Percentiles rank a stretch among this genome's conserved stretches.
These are phyloP conservation scores for Vanilla planifolia DNA, from an alignment of 106 monocot genomes.

Conservation along the genomic window DNA sequence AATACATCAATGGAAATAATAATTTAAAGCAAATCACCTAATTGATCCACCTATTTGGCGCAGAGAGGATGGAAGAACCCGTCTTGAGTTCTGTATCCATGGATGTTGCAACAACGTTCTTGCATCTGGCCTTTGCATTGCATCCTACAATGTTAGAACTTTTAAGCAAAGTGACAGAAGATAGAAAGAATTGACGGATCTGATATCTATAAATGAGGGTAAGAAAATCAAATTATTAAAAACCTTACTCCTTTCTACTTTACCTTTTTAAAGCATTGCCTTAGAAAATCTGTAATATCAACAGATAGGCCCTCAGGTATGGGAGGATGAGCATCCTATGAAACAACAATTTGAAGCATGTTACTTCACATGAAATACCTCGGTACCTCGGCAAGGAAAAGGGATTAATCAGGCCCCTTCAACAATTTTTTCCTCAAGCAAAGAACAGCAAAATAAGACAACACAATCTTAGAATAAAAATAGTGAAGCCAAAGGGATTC, in stretches of 20 bases:
- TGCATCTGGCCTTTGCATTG: slow-evolving; percentile 20
- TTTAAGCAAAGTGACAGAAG: background rate
- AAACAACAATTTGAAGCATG: background rate
- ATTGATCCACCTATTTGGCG: slow-evolving; percentile 5
- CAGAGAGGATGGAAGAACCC: slow-evolving; percentile 21
- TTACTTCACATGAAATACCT: background rate
- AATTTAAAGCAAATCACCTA: background rate
- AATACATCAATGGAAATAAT: background rate
- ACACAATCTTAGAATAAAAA: too few relatives aligned
- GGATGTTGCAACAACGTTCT: slow-evolving; percentile 12
- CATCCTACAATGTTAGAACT: slow-evolving; percentile 8
- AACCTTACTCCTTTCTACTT: background rate
- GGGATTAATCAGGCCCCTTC: background rate
- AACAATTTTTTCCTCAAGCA: too few relatives aligned
- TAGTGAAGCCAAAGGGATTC: too few relatives aligned
- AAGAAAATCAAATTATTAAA: too few relatives aligned
- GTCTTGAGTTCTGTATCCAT: slow-evolving; percentile 25
- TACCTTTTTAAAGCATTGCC: slow-evolving; percentile 13
- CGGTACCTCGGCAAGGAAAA: background rate
- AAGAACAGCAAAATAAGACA: too few relatives aligned
- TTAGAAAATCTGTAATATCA: slow-evolving; percentile 11
- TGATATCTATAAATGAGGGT: background rate
- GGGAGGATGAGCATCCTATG: slow-evolving; percentile 9
- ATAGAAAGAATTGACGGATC: background rate
- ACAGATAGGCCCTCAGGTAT: slow-evolving; percentile 10